Percentiles rank a stretch among this genome's conserved stretches.
These are phyloP conservation scores for Dendrobium chrysotoxum DNA, from an alignment of 106 monocot species.

Conservation along the genomic window DNA sequence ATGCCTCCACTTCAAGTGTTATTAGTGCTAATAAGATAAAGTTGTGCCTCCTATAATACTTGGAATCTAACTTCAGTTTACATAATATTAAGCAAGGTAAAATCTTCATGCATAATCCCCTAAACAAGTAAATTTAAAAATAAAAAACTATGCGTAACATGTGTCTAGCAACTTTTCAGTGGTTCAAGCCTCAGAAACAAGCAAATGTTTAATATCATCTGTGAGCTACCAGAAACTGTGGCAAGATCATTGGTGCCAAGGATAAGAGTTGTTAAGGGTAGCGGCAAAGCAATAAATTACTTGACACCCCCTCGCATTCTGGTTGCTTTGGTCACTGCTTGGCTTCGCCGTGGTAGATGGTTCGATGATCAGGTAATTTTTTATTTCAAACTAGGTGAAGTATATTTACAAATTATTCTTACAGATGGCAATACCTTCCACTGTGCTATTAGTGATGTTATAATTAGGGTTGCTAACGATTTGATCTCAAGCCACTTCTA, in stretches of 20 bases:
- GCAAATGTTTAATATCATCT: conserved; percentile 98
- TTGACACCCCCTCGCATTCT: conserved; percentile 92
- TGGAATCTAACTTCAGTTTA: too few relatives aligned
- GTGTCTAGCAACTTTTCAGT: conserved; percentile 26
- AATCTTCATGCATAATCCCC: background rate
- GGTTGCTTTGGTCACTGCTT: conserved; percentile 88
- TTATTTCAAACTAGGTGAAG: background rate
- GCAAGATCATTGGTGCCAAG: conserved; percentile 89
- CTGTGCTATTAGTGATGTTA: too few relatives aligned
- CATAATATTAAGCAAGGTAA: background rate
- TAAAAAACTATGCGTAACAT: background rate
- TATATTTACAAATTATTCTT: too few relatives aligned
- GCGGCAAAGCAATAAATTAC: conserved; percentile 88
- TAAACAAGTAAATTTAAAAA: background rate
- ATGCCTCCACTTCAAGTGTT: too few relatives aligned
- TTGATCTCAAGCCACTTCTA: too few relatives aligned
- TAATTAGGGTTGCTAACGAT: too few relatives aligned
- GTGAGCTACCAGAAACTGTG: conserved; percentile 97
- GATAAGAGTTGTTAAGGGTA: conserved; percentile 92
- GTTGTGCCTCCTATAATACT: too few relatives aligned
- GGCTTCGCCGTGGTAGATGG: conserved; percentile 92
- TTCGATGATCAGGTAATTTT: conserved; percentile 86
- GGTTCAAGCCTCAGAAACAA: conserved; percentile 87
- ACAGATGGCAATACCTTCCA: too few relatives aligned
- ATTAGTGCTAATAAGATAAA: too few relatives aligned